Evolutionary conservation across 192 early-diverging fungal genomes (phyloP).

Genomic region (Podila horticola): DNA sequence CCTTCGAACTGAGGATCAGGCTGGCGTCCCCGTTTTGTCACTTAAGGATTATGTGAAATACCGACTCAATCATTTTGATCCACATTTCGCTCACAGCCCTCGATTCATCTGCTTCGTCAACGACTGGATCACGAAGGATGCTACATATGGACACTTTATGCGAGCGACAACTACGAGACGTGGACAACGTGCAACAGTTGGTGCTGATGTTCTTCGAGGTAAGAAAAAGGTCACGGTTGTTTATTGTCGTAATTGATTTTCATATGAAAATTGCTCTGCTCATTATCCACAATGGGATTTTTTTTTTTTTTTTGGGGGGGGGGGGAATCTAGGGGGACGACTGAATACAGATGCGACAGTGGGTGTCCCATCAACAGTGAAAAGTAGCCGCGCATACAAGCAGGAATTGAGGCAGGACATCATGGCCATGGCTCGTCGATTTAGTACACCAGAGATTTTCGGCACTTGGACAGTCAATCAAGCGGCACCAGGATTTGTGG

Average conservation of each 20-base stretch:
- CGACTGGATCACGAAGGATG: slow-evolving; percentile 3
- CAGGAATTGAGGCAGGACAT: neutral
- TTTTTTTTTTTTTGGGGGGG: neutral
- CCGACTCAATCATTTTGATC: slow-evolving; percentile 6
- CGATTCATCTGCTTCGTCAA: slow-evolving; percentile 1
- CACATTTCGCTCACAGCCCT: neutral
- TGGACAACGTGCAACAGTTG: neutral
- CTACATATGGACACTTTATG: neutral
- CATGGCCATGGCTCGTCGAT: slow-evolving; percentile 8
- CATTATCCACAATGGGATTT: too few relatives aligned
- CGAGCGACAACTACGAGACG: neutral
- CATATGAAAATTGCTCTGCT: too few relatives aligned
- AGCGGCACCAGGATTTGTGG: neutral
- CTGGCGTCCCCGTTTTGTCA: neutral
- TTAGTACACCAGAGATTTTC: slow-evolving; percentile 12
- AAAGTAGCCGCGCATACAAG: slow-evolving; percentile 1
- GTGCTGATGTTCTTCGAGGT: slow-evolving; percentile 6
- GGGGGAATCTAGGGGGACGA: neutral
- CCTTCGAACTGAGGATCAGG: neutral
- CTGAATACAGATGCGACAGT: neutral
- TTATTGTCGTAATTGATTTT: neutral
- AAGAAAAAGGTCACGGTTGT: neutral
- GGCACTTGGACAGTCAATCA: slow-evolving; percentile 7
- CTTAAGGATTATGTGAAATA: slow-evolving; percentile 11
- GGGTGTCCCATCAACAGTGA: neutral